Base-by-base conservation (phyloP, 139 green algal genomes). In the Chlorella sp. region DNA sequence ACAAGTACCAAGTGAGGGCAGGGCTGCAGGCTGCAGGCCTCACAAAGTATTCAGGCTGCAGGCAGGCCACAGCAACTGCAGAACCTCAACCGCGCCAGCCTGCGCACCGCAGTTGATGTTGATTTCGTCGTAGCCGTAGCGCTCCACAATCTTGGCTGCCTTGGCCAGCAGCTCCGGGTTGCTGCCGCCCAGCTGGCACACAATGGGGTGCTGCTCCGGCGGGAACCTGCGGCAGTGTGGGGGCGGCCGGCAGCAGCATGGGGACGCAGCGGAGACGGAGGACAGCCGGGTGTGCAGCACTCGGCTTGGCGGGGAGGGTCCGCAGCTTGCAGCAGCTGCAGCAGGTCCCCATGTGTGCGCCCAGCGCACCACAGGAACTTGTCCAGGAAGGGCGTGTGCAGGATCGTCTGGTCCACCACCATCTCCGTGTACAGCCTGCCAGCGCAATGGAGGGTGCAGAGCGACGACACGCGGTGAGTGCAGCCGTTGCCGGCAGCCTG, bases 51-150 rank as follows among this genome's bases (percentile, higher is more conserved):
- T 13, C 3, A 38, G 64, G 64, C 64, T 40, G 4, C 32, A 14
- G 64, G 64, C 64, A 70, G 64, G 64, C 6, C 4, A 4, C 64
- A 34, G 0, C 64, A 34, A 32, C 17, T 1, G 64, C 34, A 46
- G 36, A 44, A 14, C 67, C 34, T 32, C 67, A 8, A 36, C 67
- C 34, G 13, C 2, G 30, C 28, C 34, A 58, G 54, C 28, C 20
- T 28, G 38, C 73, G 26, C 62, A 73, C 96, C 96, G 80, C 96
- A 98, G 85, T 98, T 98, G 24, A 98, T 87, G 90, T 98, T 98
- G 87, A 98, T 97, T 82, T 98, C 95, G 65, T 98, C 95, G 67
- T 98, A 98, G 30, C 90, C 93, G 62, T 97, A 96, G 13, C 40
- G 36, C 3, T 89, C 89, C 51, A 93, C 92, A 2, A 94, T 91